A percentile compares a stretch with the other conserved stretches of the same genome.
Evolutionary conservation across 2,329 filamentous ascomycete species (phyloP).

Genomic region (Grosmannia serpens): DNA sequence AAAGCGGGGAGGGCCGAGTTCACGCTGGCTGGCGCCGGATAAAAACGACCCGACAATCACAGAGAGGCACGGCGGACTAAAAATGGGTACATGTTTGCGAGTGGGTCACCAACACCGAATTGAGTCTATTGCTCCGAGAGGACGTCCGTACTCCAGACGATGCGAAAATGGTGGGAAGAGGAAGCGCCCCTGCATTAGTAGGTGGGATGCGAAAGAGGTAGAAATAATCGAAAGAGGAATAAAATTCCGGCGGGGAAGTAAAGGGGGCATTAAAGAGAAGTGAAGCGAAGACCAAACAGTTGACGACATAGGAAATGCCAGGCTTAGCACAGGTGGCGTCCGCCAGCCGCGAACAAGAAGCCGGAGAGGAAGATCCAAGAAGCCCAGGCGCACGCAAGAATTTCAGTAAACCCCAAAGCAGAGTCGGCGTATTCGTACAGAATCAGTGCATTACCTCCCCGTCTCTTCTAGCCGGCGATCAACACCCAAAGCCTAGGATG

Average conservation of each 20-base stretch:
- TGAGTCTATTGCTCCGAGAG: background rate
- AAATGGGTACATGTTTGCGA: background rate
- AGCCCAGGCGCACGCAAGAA: background rate
- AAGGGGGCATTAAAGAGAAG: background rate
- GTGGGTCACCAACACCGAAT: background rate
- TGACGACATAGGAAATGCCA: slow-evolving; percentile 2
- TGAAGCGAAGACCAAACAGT: slow-evolving; percentile 3
- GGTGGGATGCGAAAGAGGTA: slow-evolving; percentile 3
- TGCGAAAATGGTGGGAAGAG: background rate
- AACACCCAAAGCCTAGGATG: slow-evolving; percentile 51
- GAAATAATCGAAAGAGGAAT: background rate
- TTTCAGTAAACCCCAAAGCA: slow-evolving; percentile 10
- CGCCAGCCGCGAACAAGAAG: background rate
- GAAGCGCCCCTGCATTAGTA: background rate
- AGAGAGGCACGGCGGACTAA: background rate
- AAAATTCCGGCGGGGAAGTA: background rate
- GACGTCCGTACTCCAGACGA: background rate
- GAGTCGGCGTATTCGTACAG: slow-evolving; percentile 5
- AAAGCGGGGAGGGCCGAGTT: background rate
- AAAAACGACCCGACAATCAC: slow-evolving; percentile 5
- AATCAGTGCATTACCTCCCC: background rate
- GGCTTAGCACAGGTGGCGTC: background rate
- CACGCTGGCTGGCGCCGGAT: background rate
- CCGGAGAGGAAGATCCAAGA: too few relatives aligned
- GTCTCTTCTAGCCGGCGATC: slow-evolving; percentile 38